phyloP scores from a whole-genome alignment of 768 basidiomycete genomes.

The Lactifluus echinatus region DNA sequence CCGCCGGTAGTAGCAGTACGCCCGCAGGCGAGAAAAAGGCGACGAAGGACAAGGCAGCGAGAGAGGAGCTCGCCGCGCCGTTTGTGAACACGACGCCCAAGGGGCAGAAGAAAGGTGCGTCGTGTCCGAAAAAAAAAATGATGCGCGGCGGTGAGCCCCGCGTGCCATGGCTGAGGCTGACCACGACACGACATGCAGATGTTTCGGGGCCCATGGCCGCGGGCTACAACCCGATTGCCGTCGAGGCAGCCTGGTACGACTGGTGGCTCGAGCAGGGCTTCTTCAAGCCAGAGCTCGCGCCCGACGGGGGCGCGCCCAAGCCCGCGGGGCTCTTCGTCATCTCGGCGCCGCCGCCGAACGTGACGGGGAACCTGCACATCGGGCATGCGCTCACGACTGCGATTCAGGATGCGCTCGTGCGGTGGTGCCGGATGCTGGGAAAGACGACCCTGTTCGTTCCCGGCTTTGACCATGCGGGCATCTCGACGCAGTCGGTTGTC shows the following conservation, averaged over 20 bases:
- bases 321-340: constrained; percentile 49
- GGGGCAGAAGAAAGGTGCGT: constrained; percentile 89
- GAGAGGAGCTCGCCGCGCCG: constrained; percentile 54
- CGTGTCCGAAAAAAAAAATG: no score
- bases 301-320: constrained; percentile 49
- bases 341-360: constrained; percentile 90
- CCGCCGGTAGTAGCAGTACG: constrained; percentile 27
- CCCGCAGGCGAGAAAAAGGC: constrained; percentile 54
- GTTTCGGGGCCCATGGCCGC: constrained; percentile 77
- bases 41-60: constrained; percentile 67
- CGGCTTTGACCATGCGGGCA: constrained; percentile 97
- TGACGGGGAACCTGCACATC: constrained; percentile 92
- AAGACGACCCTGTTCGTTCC: constrained; percentile 85
- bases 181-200: no score
- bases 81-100: constrained; percentile 85
- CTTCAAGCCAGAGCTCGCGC: constrained; percentile 66
- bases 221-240: constrained; percentile 93
- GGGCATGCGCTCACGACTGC: constrained; percentile 90
- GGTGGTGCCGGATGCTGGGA: constrained; percentile 95
- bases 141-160: no score
- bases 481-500: constrained; percentile 96
- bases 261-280: constrained; percentile 93
- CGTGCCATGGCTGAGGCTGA: no score
- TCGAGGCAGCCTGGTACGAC: constrained; percentile 95
- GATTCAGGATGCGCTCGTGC: constrained; percentile 80